Percentiles rank a stretch among this genome's conserved stretches.
Evolutionary conservation across 2,329 filamentous ascomycete genomes (phyloP).

Genomic region (Pseudogymnoascus sp.): DNA sequence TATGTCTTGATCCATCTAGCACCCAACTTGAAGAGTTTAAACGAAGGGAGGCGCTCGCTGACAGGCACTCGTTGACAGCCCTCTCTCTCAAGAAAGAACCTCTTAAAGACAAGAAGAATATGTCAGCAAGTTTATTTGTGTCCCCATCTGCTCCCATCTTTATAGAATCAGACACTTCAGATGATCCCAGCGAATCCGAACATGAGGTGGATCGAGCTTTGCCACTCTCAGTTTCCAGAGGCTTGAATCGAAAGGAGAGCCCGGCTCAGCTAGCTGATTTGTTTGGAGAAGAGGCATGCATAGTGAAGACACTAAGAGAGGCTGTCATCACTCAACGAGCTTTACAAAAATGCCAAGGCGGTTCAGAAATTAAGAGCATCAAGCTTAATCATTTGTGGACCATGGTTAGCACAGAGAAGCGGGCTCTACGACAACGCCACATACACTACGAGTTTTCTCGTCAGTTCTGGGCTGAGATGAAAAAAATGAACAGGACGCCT

Average conservation of each 20-base stretch:
- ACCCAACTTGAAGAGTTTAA: slow-evolving; percentile 15
- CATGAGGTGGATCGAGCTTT: not conserved
- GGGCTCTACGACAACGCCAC: slow-evolving; percentile 17
- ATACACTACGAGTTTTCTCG: slow-evolving; percentile 20
- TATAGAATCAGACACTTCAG: not conserved
- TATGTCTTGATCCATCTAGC: slow-evolving; percentile 16
- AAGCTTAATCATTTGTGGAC: slow-evolving; percentile 16
- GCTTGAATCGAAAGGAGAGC: not conserved
- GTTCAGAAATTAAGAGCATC: slow-evolving; percentile 11
- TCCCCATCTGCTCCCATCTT: not conserved
- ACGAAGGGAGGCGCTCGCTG: slow-evolving; percentile 10
- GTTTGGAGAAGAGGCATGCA: slow-evolving; percentile 16
- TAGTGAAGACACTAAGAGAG: slow-evolving; percentile 17
- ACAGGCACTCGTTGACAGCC: not conserved
- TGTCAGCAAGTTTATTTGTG: slow-evolving; percentile 1
- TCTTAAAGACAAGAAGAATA: not conserved
- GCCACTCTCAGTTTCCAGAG: not conserved
- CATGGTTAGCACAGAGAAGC: slow-evolving; percentile 19
- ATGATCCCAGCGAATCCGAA: not conserved
- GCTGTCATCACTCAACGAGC: slow-evolving; percentile 17
- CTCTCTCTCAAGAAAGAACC: not conserved
- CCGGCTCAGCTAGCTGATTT: slow-evolving; percentile 13
- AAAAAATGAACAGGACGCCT: slow-evolving; percentile 14
- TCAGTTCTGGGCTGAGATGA: slow-evolving; percentile 18
- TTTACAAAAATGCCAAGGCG: slow-evolving; percentile 8